Evolutionary conservation across 2,329 filamentous ascomycete species (phyloP).

Genomic region (Calonectria hongkongensis): DNA sequence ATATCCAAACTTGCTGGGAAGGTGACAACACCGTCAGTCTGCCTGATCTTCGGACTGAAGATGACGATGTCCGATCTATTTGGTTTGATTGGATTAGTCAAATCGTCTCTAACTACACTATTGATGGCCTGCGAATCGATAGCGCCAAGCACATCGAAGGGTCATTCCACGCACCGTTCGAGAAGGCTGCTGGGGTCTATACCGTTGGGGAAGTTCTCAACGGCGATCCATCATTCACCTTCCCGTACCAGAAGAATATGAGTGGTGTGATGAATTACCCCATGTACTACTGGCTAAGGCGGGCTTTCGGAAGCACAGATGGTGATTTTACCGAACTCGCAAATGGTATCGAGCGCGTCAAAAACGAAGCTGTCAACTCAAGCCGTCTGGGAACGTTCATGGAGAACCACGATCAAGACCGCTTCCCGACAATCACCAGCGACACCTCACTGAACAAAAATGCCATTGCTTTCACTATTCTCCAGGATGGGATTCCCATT

Average conservation of each 20-base stretch:
- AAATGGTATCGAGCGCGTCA: conserved; percentile 35
- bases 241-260: conserved; percentile 72
- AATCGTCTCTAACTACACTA: conserved; percentile 76
- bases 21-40: conserved; percentile 60
- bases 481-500: conserved; percentile 44
- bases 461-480: conserved; percentile 42
- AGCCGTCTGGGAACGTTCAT: conserved; percentile 43
- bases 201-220: conserved; percentile 77
- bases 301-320: conserved; percentile 36
- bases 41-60: conserved; percentile 77
- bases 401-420: conserved; percentile 45
- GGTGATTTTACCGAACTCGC: conserved; percentile 41
- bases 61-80: conserved; percentile 66
- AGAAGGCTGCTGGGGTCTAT: conserved; percentile 73
- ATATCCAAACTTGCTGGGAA: conserved; percentile 43
- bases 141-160: conserved; percentile 78
- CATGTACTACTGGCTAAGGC: conserved; percentile 59
- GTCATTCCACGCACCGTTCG: conserved; percentile 74
- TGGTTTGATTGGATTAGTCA: conserved; percentile 76
- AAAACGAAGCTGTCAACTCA: conserved; percentile 43
- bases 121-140: conserved; percentile 78
- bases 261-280: conserved; percentile 78
- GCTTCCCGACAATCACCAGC: conserved; percentile 40
- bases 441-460: conserved; percentile 43
- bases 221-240: conserved; percentile 70